These are phyloP conservation scores for Termitomyces sp. DNA, from an alignment of 768 basidiomycete genomes.

Conservation along the genomic window DNA sequence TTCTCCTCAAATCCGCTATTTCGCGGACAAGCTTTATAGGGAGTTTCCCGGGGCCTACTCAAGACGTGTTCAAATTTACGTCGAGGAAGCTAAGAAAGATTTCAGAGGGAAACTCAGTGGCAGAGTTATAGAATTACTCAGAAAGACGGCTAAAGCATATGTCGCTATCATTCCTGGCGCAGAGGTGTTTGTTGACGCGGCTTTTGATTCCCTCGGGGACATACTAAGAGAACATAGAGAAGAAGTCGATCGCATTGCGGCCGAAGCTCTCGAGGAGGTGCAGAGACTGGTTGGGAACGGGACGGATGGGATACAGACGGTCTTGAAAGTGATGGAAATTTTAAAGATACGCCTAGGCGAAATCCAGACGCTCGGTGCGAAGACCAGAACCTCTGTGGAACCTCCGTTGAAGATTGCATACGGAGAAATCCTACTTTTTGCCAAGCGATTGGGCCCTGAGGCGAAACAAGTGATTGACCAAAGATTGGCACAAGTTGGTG, in stretches of 20 bases:
- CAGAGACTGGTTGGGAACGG: background rate
- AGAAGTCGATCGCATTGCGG: slow-evolving; percentile 35
- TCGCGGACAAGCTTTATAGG: too few species aligned
- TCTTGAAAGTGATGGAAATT: background rate
- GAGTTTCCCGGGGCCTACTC: too few species aligned
- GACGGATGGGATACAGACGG: background rate
- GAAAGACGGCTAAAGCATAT: slow-evolving; percentile 37
- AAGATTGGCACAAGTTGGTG: background rate
- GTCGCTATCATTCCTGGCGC: slow-evolving; percentile 36
- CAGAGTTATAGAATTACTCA: slow-evolving; percentile 33
- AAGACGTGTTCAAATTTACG: slow-evolving; percentile 16
- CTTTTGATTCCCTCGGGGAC: slow-evolving; percentile 39
- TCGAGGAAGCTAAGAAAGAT: slow-evolving; percentile 16
- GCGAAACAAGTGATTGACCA: too few species aligned
- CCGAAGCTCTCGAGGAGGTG: slow-evolving; percentile 33
- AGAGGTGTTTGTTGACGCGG: slow-evolving; percentile 32
- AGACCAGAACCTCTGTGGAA: background rate
- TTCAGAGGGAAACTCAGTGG: slow-evolving; percentile 15
- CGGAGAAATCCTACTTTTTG: background rate
- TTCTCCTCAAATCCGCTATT: too few species aligned
- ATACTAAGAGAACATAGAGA: slow-evolving; percentile 33
- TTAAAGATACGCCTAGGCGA: background rate
- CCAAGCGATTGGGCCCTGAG: background rate
- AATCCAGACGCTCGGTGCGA: background rate
- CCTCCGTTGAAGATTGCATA: background rate